Evolutionary conservation across 257 asterid species (phyloP).

Genomic region (Rhazya stricta): DNA sequence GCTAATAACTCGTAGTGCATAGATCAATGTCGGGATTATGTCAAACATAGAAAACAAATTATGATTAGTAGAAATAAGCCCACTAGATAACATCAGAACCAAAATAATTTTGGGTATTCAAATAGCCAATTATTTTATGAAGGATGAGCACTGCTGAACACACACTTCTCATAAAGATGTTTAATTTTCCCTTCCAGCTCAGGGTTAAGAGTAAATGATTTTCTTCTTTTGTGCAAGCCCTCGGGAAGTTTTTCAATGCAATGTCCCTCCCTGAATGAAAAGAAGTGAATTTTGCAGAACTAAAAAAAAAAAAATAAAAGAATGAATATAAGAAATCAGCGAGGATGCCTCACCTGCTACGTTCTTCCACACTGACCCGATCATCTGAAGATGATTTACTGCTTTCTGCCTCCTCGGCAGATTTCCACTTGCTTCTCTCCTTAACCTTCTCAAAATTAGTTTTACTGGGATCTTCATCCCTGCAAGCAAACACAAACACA

Average conservation of each 20-base stretch:
- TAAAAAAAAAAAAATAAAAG: constrained; percentile 9
- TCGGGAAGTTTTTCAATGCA: constrained; percentile 31
- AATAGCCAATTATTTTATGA: background rate
- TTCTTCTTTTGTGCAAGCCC: constrained; percentile 35
- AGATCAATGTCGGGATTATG: background rate
- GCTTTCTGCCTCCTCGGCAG: constrained; percentile 32
- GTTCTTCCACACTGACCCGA: constrained; percentile 26
- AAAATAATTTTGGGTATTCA: background rate
- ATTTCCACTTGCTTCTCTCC: constrained; percentile 29
- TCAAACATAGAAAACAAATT: background rate
- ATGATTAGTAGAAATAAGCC: background rate
- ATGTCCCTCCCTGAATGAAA: constrained; percentile 41
- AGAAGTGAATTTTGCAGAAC: constrained; percentile 18
- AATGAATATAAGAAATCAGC: constrained; percentile 13
- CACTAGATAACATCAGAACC: background rate
- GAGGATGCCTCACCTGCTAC: constrained; percentile 37
- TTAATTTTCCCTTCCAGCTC: constrained; percentile 46
- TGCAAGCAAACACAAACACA: constrained; percentile 22
- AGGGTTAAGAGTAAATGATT: constrained; percentile 30
- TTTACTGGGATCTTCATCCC: constrained; percentile 30
- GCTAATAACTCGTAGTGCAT: background rate
- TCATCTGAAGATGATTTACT: constrained; percentile 23
- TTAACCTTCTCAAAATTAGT: constrained; percentile 12
- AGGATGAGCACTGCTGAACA: constrained; percentile 7
- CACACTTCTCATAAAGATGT: constrained; percentile 73